These are phyloP conservation scores for Bromus sterilis DNA, from an alignment of 176 grass and related monocot genomes.

Conservation along the genomic window DNA sequence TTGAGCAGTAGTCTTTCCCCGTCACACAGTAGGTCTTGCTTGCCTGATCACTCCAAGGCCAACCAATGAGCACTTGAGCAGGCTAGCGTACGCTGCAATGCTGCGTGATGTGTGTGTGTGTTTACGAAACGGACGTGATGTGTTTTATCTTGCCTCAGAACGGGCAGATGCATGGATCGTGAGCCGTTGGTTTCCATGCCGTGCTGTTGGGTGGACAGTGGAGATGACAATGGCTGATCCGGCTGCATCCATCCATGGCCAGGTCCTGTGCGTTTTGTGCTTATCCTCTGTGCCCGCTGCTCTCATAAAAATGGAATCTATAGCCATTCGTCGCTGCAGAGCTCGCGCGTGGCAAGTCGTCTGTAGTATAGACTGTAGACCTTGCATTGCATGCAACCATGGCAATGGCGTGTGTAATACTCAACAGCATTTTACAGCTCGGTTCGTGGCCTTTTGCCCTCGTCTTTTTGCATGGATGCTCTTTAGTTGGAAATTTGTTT, in stretches of 20 bases:
- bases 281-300: neutral
- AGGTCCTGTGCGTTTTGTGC: neutral
- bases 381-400: neutral
- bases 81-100: neutral
- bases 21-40: neutral
- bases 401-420: neutral
- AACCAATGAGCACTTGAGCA: neutral
- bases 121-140: too few relatives aligned
- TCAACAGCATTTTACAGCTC: neutral
- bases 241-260: neutral
- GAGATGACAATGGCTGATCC: neutral
- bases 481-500: neutral
- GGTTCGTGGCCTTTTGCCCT: neutral
- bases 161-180: neutral
- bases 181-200: neutral
- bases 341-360: neutral
- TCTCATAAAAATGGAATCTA: neutral
- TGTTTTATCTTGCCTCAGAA: neutral
- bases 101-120: neutral
- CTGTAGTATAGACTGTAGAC: too few relatives aligned
- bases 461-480: neutral
- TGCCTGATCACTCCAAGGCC: neutral
- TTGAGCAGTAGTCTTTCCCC: too few relatives aligned
- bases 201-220: neutral
- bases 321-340: neutral